Evolutionary conservation across 2,329 filamentous ascomycete genomes (phyloP).

Genomic region (Fusarium keratoplasticum): DNA sequence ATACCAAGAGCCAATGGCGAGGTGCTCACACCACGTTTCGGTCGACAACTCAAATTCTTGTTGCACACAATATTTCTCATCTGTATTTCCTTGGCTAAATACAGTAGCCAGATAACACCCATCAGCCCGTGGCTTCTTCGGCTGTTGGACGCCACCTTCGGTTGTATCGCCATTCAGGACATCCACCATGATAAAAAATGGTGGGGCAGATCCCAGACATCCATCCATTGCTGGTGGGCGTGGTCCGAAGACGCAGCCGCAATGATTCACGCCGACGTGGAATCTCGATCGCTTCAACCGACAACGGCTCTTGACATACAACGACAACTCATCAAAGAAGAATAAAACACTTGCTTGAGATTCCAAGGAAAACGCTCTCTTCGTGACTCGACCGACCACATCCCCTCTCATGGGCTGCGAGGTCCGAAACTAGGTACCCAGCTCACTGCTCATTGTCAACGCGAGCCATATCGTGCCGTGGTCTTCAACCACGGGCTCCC

Average conservation of each 20-base stretch:
- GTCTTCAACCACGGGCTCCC: constrained; percentile 14
- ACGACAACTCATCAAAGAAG: not conserved
- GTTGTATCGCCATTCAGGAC: not conserved
- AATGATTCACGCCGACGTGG: constrained; percentile 30
- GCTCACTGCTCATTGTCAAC: constrained; percentile 1
- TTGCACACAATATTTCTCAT: not conserved
- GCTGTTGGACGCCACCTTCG: not conserved
- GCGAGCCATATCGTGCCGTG: constrained; percentile 32
- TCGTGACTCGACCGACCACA: not conserved
- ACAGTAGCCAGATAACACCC: not conserved
- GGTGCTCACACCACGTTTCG: not conserved
- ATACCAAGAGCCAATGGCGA: not conserved
- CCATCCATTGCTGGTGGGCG: not conserved
- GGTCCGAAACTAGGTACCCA: constrained; percentile 2
- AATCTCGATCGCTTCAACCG: constrained; percentile 5
- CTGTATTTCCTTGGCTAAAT: not conserved
- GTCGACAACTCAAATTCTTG: not conserved
- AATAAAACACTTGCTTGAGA: constrained; percentile 1
- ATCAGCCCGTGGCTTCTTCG: not conserved
- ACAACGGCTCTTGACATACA: constrained; percentile 6
- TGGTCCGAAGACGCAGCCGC: constrained; percentile 31
- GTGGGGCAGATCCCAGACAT: constrained; percentile 20
- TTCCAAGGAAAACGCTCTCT: constrained; percentile 10
- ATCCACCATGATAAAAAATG: constrained; percentile 10
- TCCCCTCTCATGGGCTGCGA: not conserved